Conservation (phyloP, 2,329 filamentous ascomycete species). For the Cladorrhinum sp. region DNA sequence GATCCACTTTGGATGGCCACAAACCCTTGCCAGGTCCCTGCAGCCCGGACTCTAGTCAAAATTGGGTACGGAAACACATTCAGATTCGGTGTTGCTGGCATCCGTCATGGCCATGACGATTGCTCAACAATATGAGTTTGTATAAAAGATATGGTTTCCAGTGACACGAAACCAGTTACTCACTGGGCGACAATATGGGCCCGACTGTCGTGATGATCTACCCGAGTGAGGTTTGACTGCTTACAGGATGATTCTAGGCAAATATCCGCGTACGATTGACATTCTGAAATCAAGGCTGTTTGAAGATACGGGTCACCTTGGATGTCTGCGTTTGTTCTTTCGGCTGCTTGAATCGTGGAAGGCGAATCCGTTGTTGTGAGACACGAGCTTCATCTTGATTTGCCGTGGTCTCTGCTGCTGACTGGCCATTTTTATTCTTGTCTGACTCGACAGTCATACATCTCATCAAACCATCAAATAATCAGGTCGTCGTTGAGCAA, state of each 20-base stretch:
- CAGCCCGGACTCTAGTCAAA: neutral
- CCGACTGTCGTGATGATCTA: neutral
- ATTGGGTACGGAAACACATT: neutral
- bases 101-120: too few relatives aligned
- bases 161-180: neutral
- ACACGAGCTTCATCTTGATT: neutral
- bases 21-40: constrained; percentile 2
- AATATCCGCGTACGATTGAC: constrained; percentile 12
- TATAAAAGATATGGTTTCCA: neutral
- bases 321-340: neutral
- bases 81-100: too few relatives aligned
- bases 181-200: neutral
- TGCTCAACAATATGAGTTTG: neutral
- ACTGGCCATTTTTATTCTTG: neutral
- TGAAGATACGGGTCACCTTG: constrained; percentile 1
- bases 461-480: neutral
- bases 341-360: constrained; percentile 6
- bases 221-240: neutral
- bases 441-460: neutral
- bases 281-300: constrained; percentile 13
- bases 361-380: neutral
- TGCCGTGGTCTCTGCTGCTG: neutral
- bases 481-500: neutral
- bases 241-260: constrained; percentile 5
- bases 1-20: constrained; percentile 8